These are phyloP conservation scores for Globisporangium nunn DNA, from an alignment of 352 stramenopile species.

Conservation along the genomic window DNA sequence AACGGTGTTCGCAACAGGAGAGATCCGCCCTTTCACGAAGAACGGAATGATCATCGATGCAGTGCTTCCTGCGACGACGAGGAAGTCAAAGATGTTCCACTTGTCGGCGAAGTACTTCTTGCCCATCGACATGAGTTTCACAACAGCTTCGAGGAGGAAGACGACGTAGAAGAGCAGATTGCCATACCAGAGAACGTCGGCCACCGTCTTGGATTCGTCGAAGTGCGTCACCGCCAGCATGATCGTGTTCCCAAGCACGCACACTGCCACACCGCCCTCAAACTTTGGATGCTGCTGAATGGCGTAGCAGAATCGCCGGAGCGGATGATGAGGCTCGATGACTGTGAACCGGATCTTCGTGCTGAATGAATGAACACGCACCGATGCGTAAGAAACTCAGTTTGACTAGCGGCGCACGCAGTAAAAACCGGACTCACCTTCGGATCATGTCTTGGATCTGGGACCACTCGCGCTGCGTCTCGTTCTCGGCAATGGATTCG, in stretches of 20 bases:
- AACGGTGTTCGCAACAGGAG: constrained; percentile 44
- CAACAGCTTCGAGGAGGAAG: constrained; percentile 45
- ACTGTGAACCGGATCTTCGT: constrained; percentile 22
- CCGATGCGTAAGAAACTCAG: not conserved
- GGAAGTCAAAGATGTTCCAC: constrained; percentile 73
- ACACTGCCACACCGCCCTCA: constrained; percentile 22
- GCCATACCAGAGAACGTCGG: constrained; percentile 11
- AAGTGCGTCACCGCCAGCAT: constrained; percentile 37
- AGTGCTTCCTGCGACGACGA: constrained; percentile 36
- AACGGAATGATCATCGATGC: constrained; percentile 33
- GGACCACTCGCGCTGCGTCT: constrained; percentile 65
- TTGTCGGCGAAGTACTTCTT: constrained; percentile 45
- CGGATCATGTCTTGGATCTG: constrained; percentile 33
- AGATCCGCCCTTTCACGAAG: constrained; percentile 32
- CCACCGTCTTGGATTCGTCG: constrained; percentile 15
- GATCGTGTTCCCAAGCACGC: constrained; percentile 32
- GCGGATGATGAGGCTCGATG: constrained; percentile 14
- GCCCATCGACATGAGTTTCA: constrained; percentile 65
- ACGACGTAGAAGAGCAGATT: constrained; percentile 49
- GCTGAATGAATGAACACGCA: constrained; percentile 4
- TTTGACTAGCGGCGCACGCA: not conserved
- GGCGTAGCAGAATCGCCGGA: constrained; percentile 21
- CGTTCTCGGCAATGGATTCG: constrained; percentile 36
- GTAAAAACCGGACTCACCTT: constrained; percentile 9
- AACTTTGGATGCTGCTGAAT: constrained; percentile 27